phyloP scores from a whole-genome alignment of 2,329 filamentous ascomycete genomes.

The Calonectria hongkongensis region DNA sequence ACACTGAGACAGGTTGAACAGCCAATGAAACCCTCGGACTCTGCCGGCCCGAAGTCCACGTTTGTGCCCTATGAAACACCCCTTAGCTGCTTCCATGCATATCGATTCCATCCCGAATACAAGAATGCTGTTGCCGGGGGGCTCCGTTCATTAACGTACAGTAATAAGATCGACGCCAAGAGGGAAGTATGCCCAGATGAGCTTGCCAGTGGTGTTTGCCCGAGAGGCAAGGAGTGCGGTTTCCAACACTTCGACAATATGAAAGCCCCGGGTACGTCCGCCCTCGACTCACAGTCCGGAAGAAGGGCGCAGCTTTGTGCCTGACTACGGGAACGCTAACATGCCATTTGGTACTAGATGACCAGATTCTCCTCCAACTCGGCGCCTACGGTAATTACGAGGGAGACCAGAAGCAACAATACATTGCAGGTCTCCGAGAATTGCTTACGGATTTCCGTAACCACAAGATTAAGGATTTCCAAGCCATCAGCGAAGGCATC shows the following conservation, averaged over 20 bases:
- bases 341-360: slow-evolving; percentile 72
- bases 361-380: slow-evolving; percentile 83
- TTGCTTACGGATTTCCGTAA: slow-evolving; percentile 77
- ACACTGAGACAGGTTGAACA: slow-evolving; percentile 49
- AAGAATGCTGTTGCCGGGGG: slow-evolving; percentile 81
- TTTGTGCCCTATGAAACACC: slow-evolving; percentile 86
- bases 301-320: slow-evolving; percentile 46
- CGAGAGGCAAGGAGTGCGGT: slow-evolving; percentile 81
- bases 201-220: slow-evolving; percentile 80
- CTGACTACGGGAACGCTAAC: slow-evolving; percentile 69
- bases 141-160: slow-evolving; percentile 93
- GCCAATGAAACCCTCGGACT: slow-evolving; percentile 27
- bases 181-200: slow-evolving; percentile 86
- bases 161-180: slow-evolving; percentile 88
- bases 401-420: slow-evolving; percentile 76
- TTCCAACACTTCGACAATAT: slow-evolving; percentile 83
- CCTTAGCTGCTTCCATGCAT: slow-evolving; percentile 88
- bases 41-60: slow-evolving; percentile 42
- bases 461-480: slow-evolving; percentile 78
- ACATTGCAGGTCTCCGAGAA: slow-evolving; percentile 77
- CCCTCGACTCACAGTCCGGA: slow-evolving; percentile 42
- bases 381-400: slow-evolving; percentile 79
- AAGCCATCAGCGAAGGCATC: slow-evolving; percentile 79
- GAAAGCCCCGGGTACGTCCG: slow-evolving; percentile 62
- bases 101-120: slow-evolving; percentile 91